A percentile compares a stretch with the other conserved stretches of the same genome.
phyloP scores from a whole-genome alignment of 176 grass and related monocot species.

The Triticum dicoccoides region DNA sequence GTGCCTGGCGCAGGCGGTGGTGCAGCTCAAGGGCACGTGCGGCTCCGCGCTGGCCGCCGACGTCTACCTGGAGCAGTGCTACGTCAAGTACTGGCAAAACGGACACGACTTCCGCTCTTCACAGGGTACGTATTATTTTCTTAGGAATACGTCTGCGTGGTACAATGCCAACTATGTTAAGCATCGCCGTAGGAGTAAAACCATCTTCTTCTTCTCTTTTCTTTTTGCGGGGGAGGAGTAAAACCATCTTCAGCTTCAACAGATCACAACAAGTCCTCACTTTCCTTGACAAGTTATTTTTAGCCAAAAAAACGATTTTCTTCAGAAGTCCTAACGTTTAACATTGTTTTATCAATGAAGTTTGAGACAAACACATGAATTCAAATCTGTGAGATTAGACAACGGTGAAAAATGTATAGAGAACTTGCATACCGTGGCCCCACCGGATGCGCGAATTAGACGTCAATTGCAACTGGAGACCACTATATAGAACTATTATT shows the following conservation, averaged over 20 bases:
- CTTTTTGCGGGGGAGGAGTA: too few relatives aligned
- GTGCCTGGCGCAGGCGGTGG: conserved; percentile 70
- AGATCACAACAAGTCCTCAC: not conserved
- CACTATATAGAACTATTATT: not conserved
- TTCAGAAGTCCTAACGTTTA: not conserved
- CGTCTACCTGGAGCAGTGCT: conserved; percentile 77
- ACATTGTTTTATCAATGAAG: not conserved
- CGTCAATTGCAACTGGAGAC: not conserved
- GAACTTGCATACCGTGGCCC: not conserved
- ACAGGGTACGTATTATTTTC: conserved; percentile 34
- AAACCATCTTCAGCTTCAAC: not conserved
- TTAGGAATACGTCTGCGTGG: not conserved
- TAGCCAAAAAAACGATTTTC: too few relatives aligned
- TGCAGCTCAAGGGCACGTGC: conserved; percentile 52
- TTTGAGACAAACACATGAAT: not conserved
- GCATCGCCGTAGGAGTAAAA: too few relatives aligned
- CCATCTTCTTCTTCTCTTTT: too few relatives aligned
- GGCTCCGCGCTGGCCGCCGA: conserved; percentile 61
- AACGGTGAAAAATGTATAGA: not conserved
- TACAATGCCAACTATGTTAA: not conserved
- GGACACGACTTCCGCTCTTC: conserved; percentile 48
- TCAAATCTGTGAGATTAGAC: not conserved
- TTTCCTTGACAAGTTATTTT: not conserved
- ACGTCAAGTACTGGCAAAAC: conserved; percentile 73
- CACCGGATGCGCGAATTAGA: not conserved